Base-by-base conservation (phyloP, 345 rosid genomes). In the Pistacia vera region DNA sequence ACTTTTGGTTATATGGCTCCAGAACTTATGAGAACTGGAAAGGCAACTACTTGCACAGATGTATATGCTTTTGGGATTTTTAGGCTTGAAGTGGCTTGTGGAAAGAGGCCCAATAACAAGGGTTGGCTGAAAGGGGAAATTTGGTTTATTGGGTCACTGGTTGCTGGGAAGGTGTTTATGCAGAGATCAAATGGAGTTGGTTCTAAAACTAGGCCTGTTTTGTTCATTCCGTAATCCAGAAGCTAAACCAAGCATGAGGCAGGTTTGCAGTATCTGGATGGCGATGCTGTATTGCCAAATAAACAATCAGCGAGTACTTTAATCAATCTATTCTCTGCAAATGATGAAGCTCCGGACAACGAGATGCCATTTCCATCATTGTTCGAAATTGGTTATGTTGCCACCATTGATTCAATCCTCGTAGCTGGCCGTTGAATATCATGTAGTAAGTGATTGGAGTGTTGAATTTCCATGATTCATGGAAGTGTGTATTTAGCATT, bases 1-100 rank as follows among this genome's bases (percentile, higher is more conserved):
- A 89, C 91, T 0, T 3, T 83, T 17, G 93, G 91, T 4, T 87
- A 89, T 71, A 67, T 89, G 66, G 88, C 90, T 12, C 88, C 86
- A 0, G 91, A 89, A 79, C 71, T 83, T 33, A 48, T 79, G 0
- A 62, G 71, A 60, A 87, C 82, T 7, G 90, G 87, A 38, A 70
- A 11, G 11, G 54, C 64, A 57, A 12, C 18, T 44, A 22, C 74
- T 14, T 44, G 66, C 66, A 44, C 75, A 38, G 54, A 57, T 20
- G 74, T 38, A n/a, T 70, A 35, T 57, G 36, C 74, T 52, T 56
- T 70, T 18, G 20, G 64, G 18, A 52, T 36, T 56, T 38, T 38
- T 56, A 12, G 20, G 74, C 74, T 70, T 36, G 54, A 70, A 14
- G 52, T 70, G 49, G 64, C 64, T 38, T 12, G n/a, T 38, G 74